Base-by-base conservation (phyloP, 768 basidiomycete species). In the Trametes meyenii region DNA sequence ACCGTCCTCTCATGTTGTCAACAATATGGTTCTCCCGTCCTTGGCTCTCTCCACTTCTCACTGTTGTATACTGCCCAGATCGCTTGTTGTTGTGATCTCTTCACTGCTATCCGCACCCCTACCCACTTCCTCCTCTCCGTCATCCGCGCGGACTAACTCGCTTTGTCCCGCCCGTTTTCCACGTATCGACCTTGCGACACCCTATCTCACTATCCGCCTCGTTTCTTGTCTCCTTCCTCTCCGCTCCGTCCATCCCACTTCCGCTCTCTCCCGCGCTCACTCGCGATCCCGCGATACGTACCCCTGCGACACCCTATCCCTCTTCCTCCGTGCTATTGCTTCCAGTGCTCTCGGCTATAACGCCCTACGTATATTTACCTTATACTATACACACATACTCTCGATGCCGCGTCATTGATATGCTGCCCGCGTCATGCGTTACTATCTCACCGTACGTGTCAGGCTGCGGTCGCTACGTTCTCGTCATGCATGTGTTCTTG, bases 241-340 rank as follows among this genome's bases (percentile, higher is more conserved):
- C 29, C 29, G 29, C 29, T 33, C 53, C 42, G 42, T 19, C 33
- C 58, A 59, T 19, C 58, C 58, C 52, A 53, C 24, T 12, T 17
- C 51, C 21, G 2, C 44, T 11, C 16, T 14, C 45, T 26, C 45
- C 38, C 55, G 38, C 49, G 33, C 43, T 24, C 4, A 26, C 21
- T 16, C 46, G 55, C 33, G 23, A 12, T 24, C 21, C 35, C 43
- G 45, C n/a, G 55, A 62, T 56, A 56, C 60, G 60, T 45, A 56
- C 39, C 60, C 60, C 13, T 39, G 60, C 60, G 60, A 62, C 55
- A 62, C 60, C 60, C 50, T 45, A 56, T 44, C 44, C 46, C 36
- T 14, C 48, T 24, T 36, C 44, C 40, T 50, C 33, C 44, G 35
- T 49, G 45, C 54, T 57, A 21, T 36, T 57, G 23, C 24, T 39